A percentile compares a stretch with the other conserved stretches of the same genome.
Evolutionary conservation across 305 asterid species (phyloP).

Genomic region (Solanum hybrid): DNA sequence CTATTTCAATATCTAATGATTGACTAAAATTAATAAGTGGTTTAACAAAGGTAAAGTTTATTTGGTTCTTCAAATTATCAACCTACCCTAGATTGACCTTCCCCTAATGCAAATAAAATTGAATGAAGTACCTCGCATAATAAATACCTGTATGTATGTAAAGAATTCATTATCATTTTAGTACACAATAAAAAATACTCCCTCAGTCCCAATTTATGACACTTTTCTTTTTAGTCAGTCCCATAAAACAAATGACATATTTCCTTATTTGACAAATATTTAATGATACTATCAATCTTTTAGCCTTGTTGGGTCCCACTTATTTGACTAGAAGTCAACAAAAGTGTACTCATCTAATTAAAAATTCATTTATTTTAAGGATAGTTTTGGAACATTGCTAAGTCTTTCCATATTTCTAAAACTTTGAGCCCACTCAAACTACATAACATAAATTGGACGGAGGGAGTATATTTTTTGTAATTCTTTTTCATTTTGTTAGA

Average conservation of each 20-base stretch:
- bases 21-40: not conserved
- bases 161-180: not conserved
- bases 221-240: not conserved
- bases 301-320: not conserved
- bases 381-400: not conserved
- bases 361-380: not conserved
- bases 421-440: not conserved
- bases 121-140: not conserved
- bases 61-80: not conserved
- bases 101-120: not conserved
- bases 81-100: not conserved
- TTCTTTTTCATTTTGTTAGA: not conserved
- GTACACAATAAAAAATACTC: not conserved
- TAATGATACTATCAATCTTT: not conserved
- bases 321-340: not conserved
- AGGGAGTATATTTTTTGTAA: not conserved
- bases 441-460: not conserved
- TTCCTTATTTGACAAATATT: not conserved
- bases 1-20: not conserved
- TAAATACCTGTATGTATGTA: not conserved
- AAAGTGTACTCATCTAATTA: not conserved
- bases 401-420: not conserved
- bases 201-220: not conserved
- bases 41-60: not conserved
- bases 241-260: not conserved